Conservation (phyloP, 805 yeast species). For the Pichia gijzeniarum region DNA sequence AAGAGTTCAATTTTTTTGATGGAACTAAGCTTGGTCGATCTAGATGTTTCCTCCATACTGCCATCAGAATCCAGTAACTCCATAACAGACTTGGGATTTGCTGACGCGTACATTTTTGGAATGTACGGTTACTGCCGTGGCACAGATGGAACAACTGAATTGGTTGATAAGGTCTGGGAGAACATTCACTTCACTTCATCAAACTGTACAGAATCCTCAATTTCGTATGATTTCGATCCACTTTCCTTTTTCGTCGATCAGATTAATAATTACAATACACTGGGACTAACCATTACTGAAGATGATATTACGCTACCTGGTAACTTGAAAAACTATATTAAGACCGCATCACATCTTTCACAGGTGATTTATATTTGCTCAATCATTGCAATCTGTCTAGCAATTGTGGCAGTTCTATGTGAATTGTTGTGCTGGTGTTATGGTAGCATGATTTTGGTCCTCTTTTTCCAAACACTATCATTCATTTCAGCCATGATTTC, state of each 20-base stretch:
- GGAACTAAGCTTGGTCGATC: slow-evolving; percentile 37
- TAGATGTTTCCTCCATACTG: slow-evolving; percentile 14
- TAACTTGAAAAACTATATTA: slow-evolving; percentile 40
- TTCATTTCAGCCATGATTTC: slow-evolving; percentile 16
- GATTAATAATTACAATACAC: slow-evolving; percentile 7
- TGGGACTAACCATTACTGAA: slow-evolving; percentile 8
- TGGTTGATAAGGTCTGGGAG: slow-evolving; percentile 10
- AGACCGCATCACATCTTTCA: slow-evolving; percentile 40
- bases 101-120: slow-evolving; percentile 48
- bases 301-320: slow-evolving; percentile 46
- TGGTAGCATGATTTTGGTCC: slow-evolving; percentile 7
- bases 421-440: slow-evolving; percentile 32
- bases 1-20: slow-evolving; percentile 42
- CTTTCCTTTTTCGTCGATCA: slow-evolving; percentile 23
- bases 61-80: slow-evolving; percentile 1
- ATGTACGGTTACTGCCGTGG: slow-evolving; percentile 63
- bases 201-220: slow-evolving; percentile 46
- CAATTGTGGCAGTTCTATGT: slow-evolving; percentile 37
- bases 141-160: slow-evolving; percentile 11
- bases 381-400: slow-evolving; percentile 40
- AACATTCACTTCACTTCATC: slow-evolving; percentile 30
- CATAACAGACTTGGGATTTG: slow-evolving; percentile 31
- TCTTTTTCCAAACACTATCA: slow-evolving; percentile 27
- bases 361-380: slow-evolving; percentile 55
- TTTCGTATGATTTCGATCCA: slow-evolving; percentile 55